phyloP scores from a whole-genome alignment of 768 basidiomycete species.

The Mycena amicta region DNA sequence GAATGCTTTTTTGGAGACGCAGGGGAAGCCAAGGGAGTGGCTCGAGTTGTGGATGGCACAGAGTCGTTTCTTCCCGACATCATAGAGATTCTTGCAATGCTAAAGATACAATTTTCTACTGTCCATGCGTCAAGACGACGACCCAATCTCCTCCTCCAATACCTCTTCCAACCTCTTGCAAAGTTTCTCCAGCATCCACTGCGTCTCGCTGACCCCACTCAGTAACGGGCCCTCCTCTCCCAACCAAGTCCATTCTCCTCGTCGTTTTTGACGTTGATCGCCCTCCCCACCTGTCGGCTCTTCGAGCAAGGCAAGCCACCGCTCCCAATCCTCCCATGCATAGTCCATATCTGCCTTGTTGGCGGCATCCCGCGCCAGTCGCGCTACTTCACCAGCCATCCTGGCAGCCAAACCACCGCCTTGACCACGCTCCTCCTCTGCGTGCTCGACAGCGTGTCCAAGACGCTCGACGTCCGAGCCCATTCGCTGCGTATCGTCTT shows the following conservation, averaged over 20 bases:
- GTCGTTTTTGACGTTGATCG: no score
- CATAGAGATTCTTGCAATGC: neutral
- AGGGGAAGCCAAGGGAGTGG: slow-evolving; percentile 2
- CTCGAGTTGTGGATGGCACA: slow-evolving; percentile 19
- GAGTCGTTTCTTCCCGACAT: slow-evolving; percentile 13
- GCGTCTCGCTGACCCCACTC: slow-evolving; percentile 36
- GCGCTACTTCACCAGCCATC: slow-evolving; percentile 33
- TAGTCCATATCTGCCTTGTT: slow-evolving; percentile 31
- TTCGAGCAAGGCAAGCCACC: slow-evolving; percentile 34
- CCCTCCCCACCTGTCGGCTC: slow-evolving; percentile 22
- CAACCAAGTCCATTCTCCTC: slow-evolving; percentile 41
- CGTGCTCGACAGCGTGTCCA: slow-evolving; percentile 38
- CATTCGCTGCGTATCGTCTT: slow-evolving; percentile 22
- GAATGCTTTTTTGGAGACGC: slow-evolving; percentile 9
- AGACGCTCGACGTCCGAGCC: slow-evolving; percentile 31
- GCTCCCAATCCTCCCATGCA: slow-evolving; percentile 40
- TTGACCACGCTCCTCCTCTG: slow-evolving; percentile 29
- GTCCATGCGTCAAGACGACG: no score
- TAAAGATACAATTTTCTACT: neutral
- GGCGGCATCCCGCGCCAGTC: slow-evolving; percentile 34
- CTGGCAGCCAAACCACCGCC: slow-evolving; percentile 30
- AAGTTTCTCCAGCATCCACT: slow-evolving; percentile 41
- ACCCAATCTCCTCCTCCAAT: no score
- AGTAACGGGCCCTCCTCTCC: slow-evolving; percentile 43
- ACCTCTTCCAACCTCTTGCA: slow-evolving; percentile 37